Percentiles rank a stretch among this genome's conserved stretches.
Evolutionary conservation across 352 stramenopile genomes (phyloP).

Genomic region (Phytopythium chamaehyphon): DNA sequence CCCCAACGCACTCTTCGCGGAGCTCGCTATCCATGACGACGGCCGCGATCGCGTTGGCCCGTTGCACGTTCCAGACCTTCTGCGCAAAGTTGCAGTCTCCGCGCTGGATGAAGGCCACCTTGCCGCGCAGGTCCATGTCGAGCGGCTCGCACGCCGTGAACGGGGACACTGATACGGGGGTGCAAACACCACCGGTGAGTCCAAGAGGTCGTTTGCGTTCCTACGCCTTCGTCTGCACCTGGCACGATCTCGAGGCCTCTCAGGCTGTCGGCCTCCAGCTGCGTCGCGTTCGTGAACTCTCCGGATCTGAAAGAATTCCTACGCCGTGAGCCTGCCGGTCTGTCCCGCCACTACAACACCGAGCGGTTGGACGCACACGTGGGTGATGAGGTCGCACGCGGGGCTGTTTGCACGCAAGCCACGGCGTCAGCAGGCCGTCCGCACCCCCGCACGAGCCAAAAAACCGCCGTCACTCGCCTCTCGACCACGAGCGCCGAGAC

Average conservation of each 20-base stretch:
- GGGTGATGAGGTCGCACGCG: constrained; percentile 48
- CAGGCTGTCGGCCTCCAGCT: constrained; percentile 31
- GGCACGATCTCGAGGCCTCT: constrained; percentile 33
- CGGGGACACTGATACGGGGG: constrained; percentile 24
- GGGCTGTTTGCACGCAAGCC: constrained; percentile 26
- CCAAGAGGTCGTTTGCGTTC: neutral
- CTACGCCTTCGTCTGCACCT: constrained; percentile 16
- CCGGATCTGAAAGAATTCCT: constrained; percentile 31
- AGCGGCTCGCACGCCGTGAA: constrained; percentile 66
- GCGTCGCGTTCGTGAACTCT: constrained; percentile 65
- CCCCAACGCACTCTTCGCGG: constrained; percentile 43
- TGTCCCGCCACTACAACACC: neutral
- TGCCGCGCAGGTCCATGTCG: constrained; percentile 38
- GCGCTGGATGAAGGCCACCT: constrained; percentile 74
- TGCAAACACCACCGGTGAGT: neutral
- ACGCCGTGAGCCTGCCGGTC: neutral
- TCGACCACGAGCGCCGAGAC: constrained; percentile 38
- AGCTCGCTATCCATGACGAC: constrained; percentile 73
- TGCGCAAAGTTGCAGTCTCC: constrained; percentile 63
- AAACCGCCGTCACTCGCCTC: constrained; percentile 16
- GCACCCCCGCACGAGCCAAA: neutral
- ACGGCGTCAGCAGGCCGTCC: neutral
- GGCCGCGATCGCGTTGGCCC: constrained; percentile 54
- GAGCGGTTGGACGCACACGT: constrained; percentile 43
- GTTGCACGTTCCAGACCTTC: constrained; percentile 57